phyloP scores from a whole-genome alignment of 148 eudicot genomes.

The Chenopodium formosanum region DNA sequence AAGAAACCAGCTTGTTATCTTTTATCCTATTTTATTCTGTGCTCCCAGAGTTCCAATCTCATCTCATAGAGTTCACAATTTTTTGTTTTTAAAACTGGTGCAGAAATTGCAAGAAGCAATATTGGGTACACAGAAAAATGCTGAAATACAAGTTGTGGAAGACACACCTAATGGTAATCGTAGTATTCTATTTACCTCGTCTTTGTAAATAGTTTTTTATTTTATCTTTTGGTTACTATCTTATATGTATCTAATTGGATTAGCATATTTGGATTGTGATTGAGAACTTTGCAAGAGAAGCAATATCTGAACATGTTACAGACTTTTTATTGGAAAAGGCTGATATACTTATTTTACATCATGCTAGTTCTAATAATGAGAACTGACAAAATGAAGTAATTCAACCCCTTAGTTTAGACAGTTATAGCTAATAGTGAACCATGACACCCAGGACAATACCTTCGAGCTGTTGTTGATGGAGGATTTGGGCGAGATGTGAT shows the following conservation, averaged over 20 bases:
- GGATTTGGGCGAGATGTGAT: slow-evolving; percentile 85
- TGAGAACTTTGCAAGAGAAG: not conserved
- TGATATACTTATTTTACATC: not conserved
- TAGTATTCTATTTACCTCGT: not conserved
- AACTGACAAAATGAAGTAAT: not conserved
- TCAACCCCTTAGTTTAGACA: not conserved
- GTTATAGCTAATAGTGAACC: not conserved
- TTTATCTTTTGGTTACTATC: not conserved
- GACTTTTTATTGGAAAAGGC: not conserved
- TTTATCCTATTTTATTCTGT: not conserved
- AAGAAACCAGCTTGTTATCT: not conserved
- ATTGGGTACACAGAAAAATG: slow-evolving; percentile 78
- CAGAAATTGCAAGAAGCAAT: slow-evolving; percentile 83
- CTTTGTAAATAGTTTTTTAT: not conserved
- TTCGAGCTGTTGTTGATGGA: slow-evolving; percentile 89
- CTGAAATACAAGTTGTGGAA: slow-evolving; percentile 64
- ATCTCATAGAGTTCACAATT: not conserved
- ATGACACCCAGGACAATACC: slow-evolving; percentile 54
- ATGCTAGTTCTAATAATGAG: not conserved
- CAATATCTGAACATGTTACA: not conserved
- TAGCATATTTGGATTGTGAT: not conserved
- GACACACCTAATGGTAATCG: slow-evolving; percentile 69
- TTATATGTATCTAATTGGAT: not conserved
- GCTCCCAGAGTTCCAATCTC: not conserved
- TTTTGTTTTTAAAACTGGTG: slow-evolving; percentile 16